Evolutionary conservation across 805 yeast genomes (phyloP).

Genomic region (Candida multigemmis): DNA sequence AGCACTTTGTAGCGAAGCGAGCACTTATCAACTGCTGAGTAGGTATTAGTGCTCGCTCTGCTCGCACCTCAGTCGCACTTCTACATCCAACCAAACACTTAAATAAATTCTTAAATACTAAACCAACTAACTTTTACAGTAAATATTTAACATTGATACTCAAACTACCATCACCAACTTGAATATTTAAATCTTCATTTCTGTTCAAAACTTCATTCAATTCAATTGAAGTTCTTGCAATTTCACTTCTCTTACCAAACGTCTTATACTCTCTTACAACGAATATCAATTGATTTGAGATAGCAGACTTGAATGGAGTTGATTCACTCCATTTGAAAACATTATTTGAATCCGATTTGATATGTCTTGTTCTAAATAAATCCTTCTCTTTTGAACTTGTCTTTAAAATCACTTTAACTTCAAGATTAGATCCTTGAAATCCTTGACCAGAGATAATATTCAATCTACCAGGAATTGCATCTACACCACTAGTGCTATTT

Average conservation of each 20-base stretch:
- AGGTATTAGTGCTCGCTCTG: no score
- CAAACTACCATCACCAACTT: conserved; percentile 32
- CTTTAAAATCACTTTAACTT: conserved; percentile 46
- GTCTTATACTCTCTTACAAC: conserved; percentile 59
- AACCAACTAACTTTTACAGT: conserved; percentile 2
- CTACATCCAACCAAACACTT: no score
- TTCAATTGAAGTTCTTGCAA: conserved; percentile 50
- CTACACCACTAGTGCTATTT: conserved; percentile 22
- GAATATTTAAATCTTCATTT: conserved; percentile 27
- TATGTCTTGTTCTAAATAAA: conserved; percentile 54
- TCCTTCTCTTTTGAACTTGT: conserved; percentile 42
- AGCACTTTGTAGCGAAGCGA: no score
- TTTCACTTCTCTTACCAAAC: conserved; percentile 58
- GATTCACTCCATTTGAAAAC: conserved; percentile 52
- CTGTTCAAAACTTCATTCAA: conserved; percentile 42
- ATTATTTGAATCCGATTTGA: conserved; percentile 40
- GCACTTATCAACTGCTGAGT: no score
- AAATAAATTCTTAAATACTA: conserved; percentile 3
- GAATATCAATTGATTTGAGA: conserved; percentile 52
- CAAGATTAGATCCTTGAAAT: conserved; percentile 27
- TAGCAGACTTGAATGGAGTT: conserved; percentile 55
- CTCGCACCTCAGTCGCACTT: no score
- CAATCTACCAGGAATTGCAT: conserved; percentile 44
- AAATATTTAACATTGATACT: conserved; percentile 27
- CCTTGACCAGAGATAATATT: conserved; percentile 41